phyloP scores from a whole-genome alignment of 2,329 filamentous ascomycete genomes.

The Fusarium haematococcum region DNA sequence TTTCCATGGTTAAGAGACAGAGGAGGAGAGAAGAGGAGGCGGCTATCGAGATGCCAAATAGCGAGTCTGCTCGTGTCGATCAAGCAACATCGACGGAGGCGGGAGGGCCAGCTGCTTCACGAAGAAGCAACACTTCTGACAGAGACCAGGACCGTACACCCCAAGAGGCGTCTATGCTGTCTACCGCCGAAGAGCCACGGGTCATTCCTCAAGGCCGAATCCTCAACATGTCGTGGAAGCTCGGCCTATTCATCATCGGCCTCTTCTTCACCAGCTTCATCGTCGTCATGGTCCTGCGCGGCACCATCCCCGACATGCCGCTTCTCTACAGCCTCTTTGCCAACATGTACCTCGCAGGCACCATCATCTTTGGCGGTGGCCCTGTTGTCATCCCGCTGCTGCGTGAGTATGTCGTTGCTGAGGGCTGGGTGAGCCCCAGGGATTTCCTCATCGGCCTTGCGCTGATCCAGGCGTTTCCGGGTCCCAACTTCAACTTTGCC shows the following conservation, averaged over 20 bases:
- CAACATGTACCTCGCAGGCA: slow-evolving; percentile 80
- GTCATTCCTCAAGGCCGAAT: slow-evolving; percentile 49
- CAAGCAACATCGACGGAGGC: neutral
- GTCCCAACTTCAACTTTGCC: slow-evolving; percentile 63
- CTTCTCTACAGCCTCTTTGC: slow-evolving; percentile 72
- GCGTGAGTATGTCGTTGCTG: slow-evolving; percentile 71
- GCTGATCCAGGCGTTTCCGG: slow-evolving; percentile 76
- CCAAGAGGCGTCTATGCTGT: neutral
- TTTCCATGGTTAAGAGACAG: slow-evolving; percentile 10
- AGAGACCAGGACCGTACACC: neutral
- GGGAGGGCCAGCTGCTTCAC: neutral
- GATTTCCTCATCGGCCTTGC: slow-evolving; percentile 81
- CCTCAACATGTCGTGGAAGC: slow-evolving; percentile 59
- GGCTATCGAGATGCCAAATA: slow-evolving; percentile 12
- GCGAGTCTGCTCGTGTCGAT: neutral
- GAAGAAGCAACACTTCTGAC: slow-evolving; percentile 8
- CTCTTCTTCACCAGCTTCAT: slow-evolving; percentile 69
- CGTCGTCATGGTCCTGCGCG: slow-evolving; percentile 64
- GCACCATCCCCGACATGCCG: slow-evolving; percentile 53
- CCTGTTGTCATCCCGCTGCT: slow-evolving; percentile 74
- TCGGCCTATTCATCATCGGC: slow-evolving; percentile 55
- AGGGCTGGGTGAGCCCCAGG: slow-evolving; percentile 76
- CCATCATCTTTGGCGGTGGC: slow-evolving; percentile 74
- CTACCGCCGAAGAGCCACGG: slow-evolving; percentile 49
- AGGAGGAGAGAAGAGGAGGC: slow-evolving; percentile 6